phyloP scores from a whole-genome alignment of 768 basidiomycete genomes.

The Hericium erinaceus region DNA sequence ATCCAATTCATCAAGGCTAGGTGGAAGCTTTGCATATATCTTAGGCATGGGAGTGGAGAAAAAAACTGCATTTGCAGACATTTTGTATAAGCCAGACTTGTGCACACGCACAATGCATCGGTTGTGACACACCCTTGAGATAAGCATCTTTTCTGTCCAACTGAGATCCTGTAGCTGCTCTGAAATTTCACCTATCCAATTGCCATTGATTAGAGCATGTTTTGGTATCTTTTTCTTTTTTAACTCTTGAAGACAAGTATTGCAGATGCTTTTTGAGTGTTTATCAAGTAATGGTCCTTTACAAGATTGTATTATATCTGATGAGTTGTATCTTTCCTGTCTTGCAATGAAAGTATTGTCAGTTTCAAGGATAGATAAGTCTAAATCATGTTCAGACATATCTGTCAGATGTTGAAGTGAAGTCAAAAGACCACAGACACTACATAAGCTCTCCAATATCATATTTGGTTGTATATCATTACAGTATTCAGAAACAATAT shows the following conservation, averaged over 20 bases:
- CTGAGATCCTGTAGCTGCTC: slow-evolving; percentile 17
- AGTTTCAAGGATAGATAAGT: neutral
- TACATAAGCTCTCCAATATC: neutral
- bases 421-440: neutral
- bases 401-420: neutral
- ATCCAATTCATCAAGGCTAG: slow-evolving; percentile 9
- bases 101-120: slow-evolving; percentile 22
- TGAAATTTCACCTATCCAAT: slow-evolving; percentile 29
- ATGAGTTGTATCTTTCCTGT: neutral
- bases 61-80: slow-evolving; percentile 11
- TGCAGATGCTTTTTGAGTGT: neutral
- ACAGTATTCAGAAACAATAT: neutral
- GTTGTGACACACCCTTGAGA: slow-evolving; percentile 22
- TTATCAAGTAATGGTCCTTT: neutral
- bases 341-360: neutral
- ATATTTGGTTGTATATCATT: neutral
- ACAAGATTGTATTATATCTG: neutral
- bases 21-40: slow-evolving; percentile 9
- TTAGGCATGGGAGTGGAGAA: slow-evolving; percentile 10
- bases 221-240: slow-evolving; percentile 13
- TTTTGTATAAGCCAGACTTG: slow-evolving; percentile 17
- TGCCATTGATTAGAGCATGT: slow-evolving; percentile 23
- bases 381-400: neutral
- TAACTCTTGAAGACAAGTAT: neutral
- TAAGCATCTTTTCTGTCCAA: slow-evolving; percentile 23